These are phyloP conservation scores for Hypoxylon rickii DNA, from an alignment of 495 filamentous ascomycete genomes.

Conservation along the genomic window DNA sequence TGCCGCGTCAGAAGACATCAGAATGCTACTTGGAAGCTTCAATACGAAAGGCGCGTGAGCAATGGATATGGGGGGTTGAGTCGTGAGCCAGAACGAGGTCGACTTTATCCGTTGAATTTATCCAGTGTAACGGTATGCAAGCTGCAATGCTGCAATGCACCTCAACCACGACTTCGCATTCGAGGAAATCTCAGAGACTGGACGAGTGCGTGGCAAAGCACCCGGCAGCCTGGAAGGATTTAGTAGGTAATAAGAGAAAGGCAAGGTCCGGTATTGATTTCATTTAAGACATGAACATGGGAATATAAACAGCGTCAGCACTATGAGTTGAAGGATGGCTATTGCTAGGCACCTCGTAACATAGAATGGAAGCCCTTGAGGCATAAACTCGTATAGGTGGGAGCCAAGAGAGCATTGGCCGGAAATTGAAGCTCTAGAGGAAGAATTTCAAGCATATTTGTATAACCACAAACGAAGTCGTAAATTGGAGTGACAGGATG, in stretches of 20 bases:
- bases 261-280: slow-evolving; percentile 24
- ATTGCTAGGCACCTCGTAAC: neutral
- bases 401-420: too few relatives aligned
- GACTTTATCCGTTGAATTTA: slow-evolving; percentile 33
- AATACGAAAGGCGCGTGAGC: slow-evolving; percentile 26
- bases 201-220: slow-evolving; percentile 10
- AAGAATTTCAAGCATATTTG: too few relatives aligned
- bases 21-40: neutral
- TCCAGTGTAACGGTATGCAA: slow-evolving; percentile 32
- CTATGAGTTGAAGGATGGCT: neutral
- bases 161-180: slow-evolving; percentile 17
- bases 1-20: slow-evolving; percentile 11
- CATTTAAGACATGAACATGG: slow-evolving; percentile 12
- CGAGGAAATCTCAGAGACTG: slow-evolving; percentile 11
- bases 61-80: slow-evolving; percentile 5
- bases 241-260: slow-evolving; percentile 22
- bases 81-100: slow-evolving; percentile 28
- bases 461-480: too few relatives aligned
- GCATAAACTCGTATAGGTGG: too few relatives aligned
- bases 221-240: slow-evolving; percentile 33
- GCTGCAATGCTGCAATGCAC: slow-evolving; percentile 31
- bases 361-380: too few relatives aligned
- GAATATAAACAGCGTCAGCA: slow-evolving; percentile 20
- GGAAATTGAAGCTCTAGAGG: too few relatives aligned
- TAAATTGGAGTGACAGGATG: too few relatives aligned